phyloP scores from a whole-genome alignment of 1,284 basidiomycete genomes.

The Rhodotorula sp. region DNA sequence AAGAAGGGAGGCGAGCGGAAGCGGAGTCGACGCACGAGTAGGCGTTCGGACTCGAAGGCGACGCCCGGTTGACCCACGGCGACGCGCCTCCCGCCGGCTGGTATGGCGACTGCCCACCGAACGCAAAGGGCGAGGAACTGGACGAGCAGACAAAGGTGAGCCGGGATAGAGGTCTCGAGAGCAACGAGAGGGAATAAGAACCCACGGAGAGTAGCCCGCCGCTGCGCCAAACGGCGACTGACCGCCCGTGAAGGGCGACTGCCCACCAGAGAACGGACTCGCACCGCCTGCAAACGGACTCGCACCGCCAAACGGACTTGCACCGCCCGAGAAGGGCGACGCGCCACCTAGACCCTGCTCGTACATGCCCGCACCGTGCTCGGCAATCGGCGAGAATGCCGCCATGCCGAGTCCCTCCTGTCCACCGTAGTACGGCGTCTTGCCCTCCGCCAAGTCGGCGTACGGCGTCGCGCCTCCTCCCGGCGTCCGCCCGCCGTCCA shows the following conservation, averaged over 20 bases:
- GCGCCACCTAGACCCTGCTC: constrained; percentile 53
- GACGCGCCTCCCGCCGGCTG: constrained; percentile 44
- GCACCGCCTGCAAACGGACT: constrained; percentile 55
- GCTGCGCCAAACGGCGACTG: constrained; percentile 7
- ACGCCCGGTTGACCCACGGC: constrained; percentile 46
- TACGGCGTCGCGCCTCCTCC: constrained; percentile 76
- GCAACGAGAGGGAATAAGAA: background rate
- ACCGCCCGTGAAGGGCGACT: constrained; percentile 63
- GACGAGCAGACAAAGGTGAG: background rate
- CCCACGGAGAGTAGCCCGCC: constrained; percentile 10
- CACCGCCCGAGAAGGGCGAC: constrained; percentile 11
- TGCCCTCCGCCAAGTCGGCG: constrained; percentile 51
- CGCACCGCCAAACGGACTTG: constrained; percentile 1
- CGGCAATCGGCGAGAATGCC: constrained; percentile 90
- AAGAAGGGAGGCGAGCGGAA: background rate
- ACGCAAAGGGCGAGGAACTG: constrained; percentile 24
- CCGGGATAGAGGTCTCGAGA: background rate
- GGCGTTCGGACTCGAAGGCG: constrained; percentile 45
- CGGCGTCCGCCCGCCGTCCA: constrained; percentile 85
- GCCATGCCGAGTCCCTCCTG: constrained; percentile 53
- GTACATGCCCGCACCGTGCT: constrained; percentile 74
- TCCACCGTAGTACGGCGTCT: constrained; percentile 41
- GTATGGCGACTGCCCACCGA: constrained; percentile 27
- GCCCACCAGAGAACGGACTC: constrained; percentile 54
- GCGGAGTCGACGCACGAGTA: constrained; percentile 56